phyloP scores from a whole-genome alignment of 805 yeast species.

The Ascoidea tarda region DNA sequence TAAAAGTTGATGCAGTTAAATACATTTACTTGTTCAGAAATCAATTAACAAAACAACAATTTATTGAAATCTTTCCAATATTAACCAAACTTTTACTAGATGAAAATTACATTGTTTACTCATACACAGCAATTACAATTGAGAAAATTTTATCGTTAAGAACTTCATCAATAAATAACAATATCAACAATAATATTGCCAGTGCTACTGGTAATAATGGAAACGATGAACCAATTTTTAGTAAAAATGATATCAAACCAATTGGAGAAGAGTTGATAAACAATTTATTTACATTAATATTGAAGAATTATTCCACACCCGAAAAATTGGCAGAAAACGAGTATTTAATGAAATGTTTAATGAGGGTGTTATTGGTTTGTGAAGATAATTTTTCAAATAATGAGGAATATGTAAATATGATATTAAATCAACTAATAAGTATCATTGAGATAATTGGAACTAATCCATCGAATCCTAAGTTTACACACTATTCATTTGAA shows the following conservation, averaged over 20 bases:
- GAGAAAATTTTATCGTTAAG: slow-evolving; percentile 79
- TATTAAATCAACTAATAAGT: slow-evolving; percentile 49
- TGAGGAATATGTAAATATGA: slow-evolving; percentile 12
- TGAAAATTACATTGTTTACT: slow-evolving; percentile 67
- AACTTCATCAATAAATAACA: slow-evolving; percentile 15
- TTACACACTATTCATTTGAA: slow-evolving; percentile 85
- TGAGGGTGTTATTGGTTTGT: slow-evolving; percentile 66
- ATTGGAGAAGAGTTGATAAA: slow-evolving; percentile 47
- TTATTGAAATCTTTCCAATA: slow-evolving; percentile 66
- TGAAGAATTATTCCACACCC: slow-evolving; percentile 48
- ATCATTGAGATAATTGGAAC: slow-evolving; percentile 60
- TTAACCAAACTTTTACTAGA: slow-evolving; percentile 57
- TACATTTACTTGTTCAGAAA: slow-evolving; percentile 83
- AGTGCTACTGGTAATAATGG: slow-evolving; percentile 15
- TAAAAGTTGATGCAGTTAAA: slow-evolving; percentile 86
- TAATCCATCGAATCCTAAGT: slow-evolving; percentile 93
- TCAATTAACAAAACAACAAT: slow-evolving; percentile 78
- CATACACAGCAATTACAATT: slow-evolving; percentile 86
- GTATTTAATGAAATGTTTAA: slow-evolving; percentile 75
- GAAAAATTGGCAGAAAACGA: slow-evolving; percentile 94
- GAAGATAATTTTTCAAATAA: slow-evolving; percentile 36
- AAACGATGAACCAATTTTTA: slow-evolving; percentile 47
- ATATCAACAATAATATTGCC: not conserved
- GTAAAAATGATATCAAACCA: slow-evolving; percentile 56
- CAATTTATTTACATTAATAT: slow-evolving; percentile 53